Base-by-base conservation (phyloP, 176 grass and related monocot species). In the Musa itinerans region DNA sequence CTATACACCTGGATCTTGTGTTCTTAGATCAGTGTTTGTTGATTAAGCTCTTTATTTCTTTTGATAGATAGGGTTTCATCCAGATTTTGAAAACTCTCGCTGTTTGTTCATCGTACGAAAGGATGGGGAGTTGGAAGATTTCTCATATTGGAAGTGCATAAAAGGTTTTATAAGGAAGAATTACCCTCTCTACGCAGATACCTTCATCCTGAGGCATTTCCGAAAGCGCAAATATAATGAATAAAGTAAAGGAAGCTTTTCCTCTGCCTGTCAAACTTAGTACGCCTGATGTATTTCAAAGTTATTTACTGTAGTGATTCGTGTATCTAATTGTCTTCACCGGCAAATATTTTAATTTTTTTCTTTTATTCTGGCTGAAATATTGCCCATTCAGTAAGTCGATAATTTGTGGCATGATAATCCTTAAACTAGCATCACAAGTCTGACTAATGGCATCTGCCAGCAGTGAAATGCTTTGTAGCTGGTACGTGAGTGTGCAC, bases 81-180 rank as follows among this genome's bases (percentile, higher is more conserved):
- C 86, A 68, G 80, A 93, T 90, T 97, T 83, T 26, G 86, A 87
- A 57, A 87, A 87, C 68, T 93, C 90, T 29, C 87, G 90, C 11
- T 98, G 96, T 83, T 78, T 99, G 67, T 99, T 94, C 76, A 87
- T 99, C 84, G 91, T 91, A 69, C 89, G 91, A 78, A 92, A 79
- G 63, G 86, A 92, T 8, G 89, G 96, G 1, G 91, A 77, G 77
- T 78, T 72, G 10, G 76, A 85, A 50, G 96, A 99, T 86, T 99
- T 99, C 84, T 99, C 86, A 1, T 99, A 93, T 86, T 99, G 96
- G 96, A 95, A 95, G 71, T 95, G 96, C 90, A 84, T 99, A 69
- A 99, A 99, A 87, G 96, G 96, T 70, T 85, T 99, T 27, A 89
- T 99, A 65, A 81, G 85, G 65, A 72, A 87, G 84, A 99, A 99